phyloP scores from a whole-genome alignment of 1,139 yeast species.

The Hanseniaspora sp. region DNA sequence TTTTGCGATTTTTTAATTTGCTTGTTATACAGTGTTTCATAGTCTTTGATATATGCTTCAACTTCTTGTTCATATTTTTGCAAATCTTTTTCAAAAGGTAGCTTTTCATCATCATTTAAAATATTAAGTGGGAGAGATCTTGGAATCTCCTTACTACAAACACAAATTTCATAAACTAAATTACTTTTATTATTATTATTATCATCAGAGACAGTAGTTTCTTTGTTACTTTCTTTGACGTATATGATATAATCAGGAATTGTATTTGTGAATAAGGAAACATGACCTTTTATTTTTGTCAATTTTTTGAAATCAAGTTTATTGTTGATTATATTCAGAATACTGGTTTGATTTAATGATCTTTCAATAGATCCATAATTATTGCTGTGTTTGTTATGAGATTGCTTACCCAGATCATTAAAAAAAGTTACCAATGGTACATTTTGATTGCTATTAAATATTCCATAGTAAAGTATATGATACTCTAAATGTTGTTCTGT shows the following conservation, averaged over 20 bases:
- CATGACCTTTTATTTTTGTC: neutral
- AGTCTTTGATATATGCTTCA: neutral
- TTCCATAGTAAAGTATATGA: constrained; percentile 4
- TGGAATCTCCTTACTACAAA: neutral
- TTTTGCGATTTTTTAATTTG: constrained; percentile 19
- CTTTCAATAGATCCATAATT: constrained; percentile 14
- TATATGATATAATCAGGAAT: constrained; percentile 1
- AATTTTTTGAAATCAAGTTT: neutral
- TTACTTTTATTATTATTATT: neutral
- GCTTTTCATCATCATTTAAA: constrained; percentile 20
- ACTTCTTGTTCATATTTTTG: neutral
- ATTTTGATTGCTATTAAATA: neutral
- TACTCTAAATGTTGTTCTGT: neutral
- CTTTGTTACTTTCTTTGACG: neutral
- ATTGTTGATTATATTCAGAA: neutral
- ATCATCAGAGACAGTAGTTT: too few relatives aligned
- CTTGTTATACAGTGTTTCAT: constrained; percentile 3
- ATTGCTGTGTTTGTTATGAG: neutral
- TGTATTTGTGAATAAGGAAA: neutral
- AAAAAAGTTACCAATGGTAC: neutral
- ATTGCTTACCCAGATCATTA: constrained; percentile 6
- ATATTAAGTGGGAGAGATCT: constrained; percentile 17
- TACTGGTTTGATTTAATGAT: neutral
- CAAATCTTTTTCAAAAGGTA: too few relatives aligned
- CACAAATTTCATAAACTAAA: neutral